A percentile compares a stretch with the other conserved stretches of the same genome.
These are phyloP conservation scores for Xerocomus minutiporus DNA, from an alignment of 1,284 basidiomycete genomes.

Conservation along the genomic window DNA sequence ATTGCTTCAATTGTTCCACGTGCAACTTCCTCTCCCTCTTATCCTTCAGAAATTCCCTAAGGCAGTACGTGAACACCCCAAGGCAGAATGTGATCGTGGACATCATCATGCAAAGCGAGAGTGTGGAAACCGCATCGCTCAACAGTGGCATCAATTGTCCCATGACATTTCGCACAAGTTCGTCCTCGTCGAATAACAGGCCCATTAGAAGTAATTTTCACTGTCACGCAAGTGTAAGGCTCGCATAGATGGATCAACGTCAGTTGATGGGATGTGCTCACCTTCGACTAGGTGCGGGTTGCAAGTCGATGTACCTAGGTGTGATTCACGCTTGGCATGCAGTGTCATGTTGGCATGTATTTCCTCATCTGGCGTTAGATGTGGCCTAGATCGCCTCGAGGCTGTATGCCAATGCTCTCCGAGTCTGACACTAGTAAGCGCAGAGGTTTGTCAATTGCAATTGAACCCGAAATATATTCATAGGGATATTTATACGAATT, in stretches of 20 bases:
- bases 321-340: neutral
- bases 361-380: neutral
- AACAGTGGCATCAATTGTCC: conserved; percentile 19
- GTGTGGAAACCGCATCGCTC: neutral
- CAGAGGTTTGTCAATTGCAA: neutral
- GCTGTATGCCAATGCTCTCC: neutral
- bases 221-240: neutral
- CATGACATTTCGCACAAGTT: conserved; percentile 14
- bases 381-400: conserved; percentile 3
- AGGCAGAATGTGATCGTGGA: conserved; percentile 20
- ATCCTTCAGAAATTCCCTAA: conserved; percentile 18
- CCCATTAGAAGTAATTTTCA: conserved; percentile 12
- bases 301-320: neutral
- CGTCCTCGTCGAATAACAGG: conserved; percentile 20
- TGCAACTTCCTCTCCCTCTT: conserved; percentile 21
- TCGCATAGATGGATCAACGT: neutral
- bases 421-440: neutral
- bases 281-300: conserved; percentile 4
- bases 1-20: conserved; percentile 17
- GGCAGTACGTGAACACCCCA: conserved; percentile 13
- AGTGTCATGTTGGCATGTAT: neutral
- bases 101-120: conserved; percentile 13
- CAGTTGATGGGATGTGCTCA: neutral
- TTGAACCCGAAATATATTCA: neutral
- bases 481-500: neutral